These are phyloP conservation scores for Ophiostoma quercus DNA, from an alignment of 2,329 filamentous ascomycete species.

Conservation along the genomic window DNA sequence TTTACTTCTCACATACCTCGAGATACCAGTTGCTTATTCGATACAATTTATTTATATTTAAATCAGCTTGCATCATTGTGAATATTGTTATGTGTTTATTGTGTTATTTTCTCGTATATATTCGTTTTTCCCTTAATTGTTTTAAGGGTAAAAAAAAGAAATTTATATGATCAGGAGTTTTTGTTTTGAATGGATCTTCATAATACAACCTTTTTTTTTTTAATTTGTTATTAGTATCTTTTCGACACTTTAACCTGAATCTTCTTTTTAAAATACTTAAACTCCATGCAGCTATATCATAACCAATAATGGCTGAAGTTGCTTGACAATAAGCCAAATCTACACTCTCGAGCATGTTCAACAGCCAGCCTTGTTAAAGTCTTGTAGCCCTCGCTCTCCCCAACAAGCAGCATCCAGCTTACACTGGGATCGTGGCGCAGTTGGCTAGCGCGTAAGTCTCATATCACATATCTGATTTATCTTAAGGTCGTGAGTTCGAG, in stretches of 20 bases:
- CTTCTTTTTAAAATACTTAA: too few relatives aligned
- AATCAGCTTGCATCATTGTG: background rate
- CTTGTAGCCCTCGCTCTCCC: background rate
- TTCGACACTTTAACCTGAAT: too few relatives aligned
- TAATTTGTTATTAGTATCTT: too few relatives aligned
- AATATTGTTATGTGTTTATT: background rate
- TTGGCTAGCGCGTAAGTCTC: slow-evolving; percentile 14
- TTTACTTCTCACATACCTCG: background rate
- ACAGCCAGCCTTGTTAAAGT: background rate
- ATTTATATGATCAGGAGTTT: too few relatives aligned
- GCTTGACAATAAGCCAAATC: too few relatives aligned
- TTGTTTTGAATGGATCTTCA: too few relatives aligned
- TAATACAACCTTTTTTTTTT: too few relatives aligned
- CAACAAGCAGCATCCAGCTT: slow-evolving; percentile 1
- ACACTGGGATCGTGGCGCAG: slow-evolving; percentile 11
- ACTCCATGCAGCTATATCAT: too few relatives aligned
- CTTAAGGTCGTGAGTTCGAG: slow-evolving; percentile 29
- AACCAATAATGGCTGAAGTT: too few relatives aligned
- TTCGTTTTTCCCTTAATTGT: background rate
- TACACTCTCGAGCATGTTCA: background rate
- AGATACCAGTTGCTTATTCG: slow-evolving; percentile 1
- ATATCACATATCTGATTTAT: slow-evolving; percentile 15
- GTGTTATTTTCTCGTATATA: background rate
- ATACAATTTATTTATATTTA: background rate
- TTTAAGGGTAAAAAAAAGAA: too few relatives aligned